A percentile compares a stretch with the other conserved stretches of the same genome.
These are phyloP conservation scores for Claviceps digitariae DNA, from an alignment of 2,329 filamentous ascomycete species.

Conservation along the genomic window DNA sequence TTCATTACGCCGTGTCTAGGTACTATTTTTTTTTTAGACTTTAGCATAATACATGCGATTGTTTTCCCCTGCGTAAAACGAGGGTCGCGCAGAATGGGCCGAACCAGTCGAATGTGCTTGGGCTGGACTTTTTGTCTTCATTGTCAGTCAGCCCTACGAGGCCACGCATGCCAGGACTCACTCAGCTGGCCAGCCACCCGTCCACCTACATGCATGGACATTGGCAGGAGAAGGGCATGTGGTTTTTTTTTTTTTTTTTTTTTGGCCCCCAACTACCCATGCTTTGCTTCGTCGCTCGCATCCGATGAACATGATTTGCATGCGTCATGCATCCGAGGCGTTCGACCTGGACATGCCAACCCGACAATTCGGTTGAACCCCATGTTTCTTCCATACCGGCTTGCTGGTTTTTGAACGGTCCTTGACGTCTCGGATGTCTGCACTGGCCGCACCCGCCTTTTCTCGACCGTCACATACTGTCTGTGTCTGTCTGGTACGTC, in stretches of 20 bases:
- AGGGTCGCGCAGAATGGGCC: background rate
- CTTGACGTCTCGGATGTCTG: background rate
- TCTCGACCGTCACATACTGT: too few species aligned
- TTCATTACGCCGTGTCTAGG: too few species aligned
- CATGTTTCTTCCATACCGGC: background rate
- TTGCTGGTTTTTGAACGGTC: background rate
- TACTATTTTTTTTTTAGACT: too few species aligned
- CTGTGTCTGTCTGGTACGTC: too few species aligned
- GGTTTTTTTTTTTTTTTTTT: background rate
- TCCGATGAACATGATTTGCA: constrained; percentile 1
- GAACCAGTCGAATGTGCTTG: background rate
- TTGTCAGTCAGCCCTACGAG: constrained; percentile 6
- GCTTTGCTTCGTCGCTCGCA: background rate
- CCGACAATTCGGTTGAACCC: background rate
- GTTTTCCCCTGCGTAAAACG: background rate
- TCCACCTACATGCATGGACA: background rate
- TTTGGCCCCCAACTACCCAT: constrained; percentile 1
- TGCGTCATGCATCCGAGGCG: constrained; percentile 3
- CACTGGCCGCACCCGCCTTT: too few species aligned
- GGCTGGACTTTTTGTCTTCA: background rate
- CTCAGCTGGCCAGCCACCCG: background rate
- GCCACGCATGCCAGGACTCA: constrained; percentile 2
- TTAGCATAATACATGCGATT: too few species aligned
- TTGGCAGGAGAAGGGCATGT: constrained; percentile 1
- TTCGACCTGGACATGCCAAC: background rate